A percentile compares a stretch with the other conserved stretches of the same genome.
Conservation (phyloP, 139 green algal genomes). For the Spirogloea muscicola region DNA sequence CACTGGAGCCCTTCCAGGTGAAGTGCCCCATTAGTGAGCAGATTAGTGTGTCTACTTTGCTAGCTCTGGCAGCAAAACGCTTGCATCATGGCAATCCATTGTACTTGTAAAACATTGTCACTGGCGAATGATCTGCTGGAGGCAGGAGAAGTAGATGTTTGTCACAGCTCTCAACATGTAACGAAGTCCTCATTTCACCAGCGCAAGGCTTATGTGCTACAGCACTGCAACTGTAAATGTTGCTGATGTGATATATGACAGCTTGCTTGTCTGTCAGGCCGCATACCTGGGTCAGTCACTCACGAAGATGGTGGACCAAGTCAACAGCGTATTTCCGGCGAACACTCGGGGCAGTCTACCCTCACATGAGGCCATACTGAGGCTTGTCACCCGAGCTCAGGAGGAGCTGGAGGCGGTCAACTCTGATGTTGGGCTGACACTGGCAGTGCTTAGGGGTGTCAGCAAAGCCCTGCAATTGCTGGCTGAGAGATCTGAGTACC, state of each 20-base stretch:
- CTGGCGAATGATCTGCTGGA: not conserved
- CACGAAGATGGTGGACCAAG: constrained; percentile 67
- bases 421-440: not conserved
- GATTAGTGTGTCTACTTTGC: not conserved
- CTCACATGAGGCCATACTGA: not conserved
- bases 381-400: constrained; percentile 13
- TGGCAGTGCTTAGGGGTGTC: constrained; percentile 21
- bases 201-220: too few species aligned
- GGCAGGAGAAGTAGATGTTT: too few species aligned
- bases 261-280: constrained; percentile 58
- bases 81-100: not conserved
- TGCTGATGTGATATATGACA: too few species aligned
- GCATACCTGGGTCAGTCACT: constrained; percentile 70
- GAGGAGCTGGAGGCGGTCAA: constrained; percentile 45
- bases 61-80: not conserved
- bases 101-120: not conserved
- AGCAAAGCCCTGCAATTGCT: constrained; percentile 38
- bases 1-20: constrained; percentile 56
- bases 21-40: not conserved
- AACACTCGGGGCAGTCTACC: constrained; percentile 3
- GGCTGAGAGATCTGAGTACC: constrained; percentile 40
- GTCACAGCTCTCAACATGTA: not conserved
- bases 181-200: not conserved
- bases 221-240: not conserved
- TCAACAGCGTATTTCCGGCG: constrained; percentile 64